Conservation (phyloP, 495 filamentous ascomycete species). For the Penicillium tannophilum region DNA sequence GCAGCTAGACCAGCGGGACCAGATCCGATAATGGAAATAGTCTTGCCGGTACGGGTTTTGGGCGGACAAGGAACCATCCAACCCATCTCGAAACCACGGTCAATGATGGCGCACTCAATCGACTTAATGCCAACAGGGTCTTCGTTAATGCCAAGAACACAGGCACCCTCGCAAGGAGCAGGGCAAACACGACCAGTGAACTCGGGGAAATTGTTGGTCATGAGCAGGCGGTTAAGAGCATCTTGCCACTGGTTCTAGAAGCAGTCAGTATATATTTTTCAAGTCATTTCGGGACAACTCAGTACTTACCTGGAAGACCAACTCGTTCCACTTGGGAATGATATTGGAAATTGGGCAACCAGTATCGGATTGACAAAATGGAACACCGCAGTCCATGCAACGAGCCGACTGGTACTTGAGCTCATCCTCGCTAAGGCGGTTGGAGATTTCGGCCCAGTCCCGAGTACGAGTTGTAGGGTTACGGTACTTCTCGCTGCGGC, state of each 20-base stretch:
- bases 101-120: constrained; percentile 98
- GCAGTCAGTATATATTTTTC: too few relatives aligned
- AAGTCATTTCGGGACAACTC: too few relatives aligned
- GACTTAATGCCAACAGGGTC: constrained; percentile 99
- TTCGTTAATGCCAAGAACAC: constrained; percentile 97
- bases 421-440: constrained; percentile 90
- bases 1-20: constrained; percentile 90
- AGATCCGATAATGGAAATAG: constrained; percentile 88
- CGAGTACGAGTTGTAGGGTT: constrained; percentile 81
- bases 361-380: constrained; percentile 97
- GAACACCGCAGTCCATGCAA: constrained; percentile 99
- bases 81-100: constrained; percentile 98
- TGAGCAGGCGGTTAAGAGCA: constrained; percentile 89
- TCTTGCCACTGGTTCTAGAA: constrained; percentile 84
- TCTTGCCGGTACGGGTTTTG: constrained; percentile 83
- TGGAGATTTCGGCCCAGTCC: constrained; percentile 94
- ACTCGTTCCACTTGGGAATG: constrained; percentile 98
- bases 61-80: constrained; percentile 95
- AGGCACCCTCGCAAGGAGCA: constrained; percentile 96
- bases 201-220: constrained; percentile 99
- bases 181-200: constrained; percentile 99
- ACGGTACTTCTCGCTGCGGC: constrained; percentile 94
- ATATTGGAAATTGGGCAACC: constrained; percentile 99
- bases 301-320: constrained; percentile 64
- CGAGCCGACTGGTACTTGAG: constrained; percentile 98